Conservation (phyloP, 768 basidiomycete species). For the Cystofilobasidium macerans region DNA sequence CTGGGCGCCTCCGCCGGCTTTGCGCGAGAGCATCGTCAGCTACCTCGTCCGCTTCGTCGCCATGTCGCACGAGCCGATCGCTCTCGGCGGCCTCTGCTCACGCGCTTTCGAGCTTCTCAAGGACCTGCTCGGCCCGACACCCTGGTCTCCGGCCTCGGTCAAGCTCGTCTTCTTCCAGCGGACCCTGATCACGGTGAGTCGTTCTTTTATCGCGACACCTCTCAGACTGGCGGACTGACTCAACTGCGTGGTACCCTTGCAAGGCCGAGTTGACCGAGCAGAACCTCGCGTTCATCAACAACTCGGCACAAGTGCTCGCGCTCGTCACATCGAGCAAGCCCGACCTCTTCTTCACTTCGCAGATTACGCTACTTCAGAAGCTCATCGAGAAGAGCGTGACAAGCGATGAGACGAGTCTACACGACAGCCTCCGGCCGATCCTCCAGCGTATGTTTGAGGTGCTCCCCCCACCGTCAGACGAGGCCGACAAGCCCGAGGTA, state of each 20-base stretch:
- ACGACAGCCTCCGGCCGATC: conserved; percentile 69
- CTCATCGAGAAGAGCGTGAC: conserved; percentile 77
- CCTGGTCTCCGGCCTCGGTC: conserved; percentile 84
- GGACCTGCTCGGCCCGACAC: conserved; percentile 64
- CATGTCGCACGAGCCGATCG: conserved; percentile 41
- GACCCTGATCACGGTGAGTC: conserved; percentile 63
- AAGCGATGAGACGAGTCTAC: conserved; percentile 64
- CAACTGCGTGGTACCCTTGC: not conserved
- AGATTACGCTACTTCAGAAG: conserved; percentile 62
- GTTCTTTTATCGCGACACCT: not conserved
- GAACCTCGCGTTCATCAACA: conserved; percentile 57
- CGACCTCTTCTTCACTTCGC: conserved; percentile 65
- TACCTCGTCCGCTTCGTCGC: conserved; percentile 88
- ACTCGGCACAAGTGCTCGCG: conserved; percentile 77
- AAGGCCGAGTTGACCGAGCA: conserved; percentile 66
- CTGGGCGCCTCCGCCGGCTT: conserved; percentile 67
- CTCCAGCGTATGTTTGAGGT: conserved; percentile 63
- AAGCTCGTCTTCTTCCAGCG: conserved; percentile 83
- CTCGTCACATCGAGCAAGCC: conserved; percentile 72
- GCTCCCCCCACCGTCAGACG: conserved; percentile 57
- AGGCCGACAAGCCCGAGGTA: conserved; percentile 45
- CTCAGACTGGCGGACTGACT: not conserved
- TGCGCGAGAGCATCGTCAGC: conserved; percentile 85
- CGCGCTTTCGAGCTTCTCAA: conserved; percentile 48
- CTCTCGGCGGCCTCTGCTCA: conserved; percentile 37